These are phyloP conservation scores for Penicillium janthinellum DNA, from an alignment of 2,329 filamentous ascomycete species.

Conservation along the genomic window DNA sequence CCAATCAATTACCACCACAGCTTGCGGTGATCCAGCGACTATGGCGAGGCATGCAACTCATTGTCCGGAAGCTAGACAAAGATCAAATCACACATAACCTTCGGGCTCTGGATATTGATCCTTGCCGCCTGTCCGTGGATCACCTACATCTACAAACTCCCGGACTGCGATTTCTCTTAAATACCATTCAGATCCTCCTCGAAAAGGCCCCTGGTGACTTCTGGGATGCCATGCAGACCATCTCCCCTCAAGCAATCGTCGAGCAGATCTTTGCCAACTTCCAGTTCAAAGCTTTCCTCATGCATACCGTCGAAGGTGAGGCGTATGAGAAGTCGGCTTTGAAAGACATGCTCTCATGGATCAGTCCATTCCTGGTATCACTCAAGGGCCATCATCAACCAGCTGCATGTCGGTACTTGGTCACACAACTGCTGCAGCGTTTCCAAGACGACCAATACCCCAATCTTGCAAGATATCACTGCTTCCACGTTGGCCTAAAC, in stretches of 20 bases:
- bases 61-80: slow-evolving; percentile 73
- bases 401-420: slow-evolving; percentile 77
- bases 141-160: slow-evolving; percentile 65
- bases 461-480: slow-evolving; percentile 47
- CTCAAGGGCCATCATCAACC: slow-evolving; percentile 74
- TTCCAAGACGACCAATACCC: slow-evolving; percentile 46
- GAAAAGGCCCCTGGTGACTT: slow-evolving; percentile 77
- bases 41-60: slow-evolving; percentile 75
- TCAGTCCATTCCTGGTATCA: slow-evolving; percentile 74
- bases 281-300: slow-evolving; percentile 59
- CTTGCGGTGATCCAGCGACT: slow-evolving; percentile 65
- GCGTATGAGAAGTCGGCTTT: slow-evolving; percentile 58
- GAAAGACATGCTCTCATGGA: slow-evolving; percentile 71
- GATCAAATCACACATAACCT: slow-evolving; percentile 76
- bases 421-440: slow-evolving; percentile 71
- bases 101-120: slow-evolving; percentile 73
- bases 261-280: slow-evolving; percentile 79
- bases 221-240: slow-evolving; percentile 83
- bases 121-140: slow-evolving; percentile 62
- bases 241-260: slow-evolving; percentile 77
- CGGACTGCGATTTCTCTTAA: slow-evolving; percentile 69
- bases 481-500: slow-evolving; percentile 49
- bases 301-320: slow-evolving; percentile 56
- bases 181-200: slow-evolving; percentile 70
- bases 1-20: slow-evolving; percentile 54